These are phyloP conservation scores for Cyberlindnera japonica DNA, from an alignment of 805 yeast species.

Conservation along the genomic window DNA sequence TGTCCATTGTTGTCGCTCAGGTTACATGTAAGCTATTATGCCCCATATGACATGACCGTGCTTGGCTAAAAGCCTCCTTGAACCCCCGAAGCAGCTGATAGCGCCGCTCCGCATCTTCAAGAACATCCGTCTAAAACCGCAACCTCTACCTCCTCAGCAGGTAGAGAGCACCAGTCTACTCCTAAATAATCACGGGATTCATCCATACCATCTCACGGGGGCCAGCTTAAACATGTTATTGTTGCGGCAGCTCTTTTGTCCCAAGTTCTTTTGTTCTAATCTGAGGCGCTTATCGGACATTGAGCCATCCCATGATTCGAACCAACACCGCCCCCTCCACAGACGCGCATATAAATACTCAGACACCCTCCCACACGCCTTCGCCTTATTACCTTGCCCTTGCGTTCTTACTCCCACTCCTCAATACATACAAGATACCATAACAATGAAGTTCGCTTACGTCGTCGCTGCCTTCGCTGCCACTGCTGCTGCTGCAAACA, in stretches of 20 bases:
- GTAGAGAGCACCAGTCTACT: too few species aligned
- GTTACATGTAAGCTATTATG: too few species aligned
- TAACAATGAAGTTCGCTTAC: conserved; percentile 14
- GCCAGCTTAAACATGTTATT: too few species aligned
- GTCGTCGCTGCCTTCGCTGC: conserved; percentile 17
- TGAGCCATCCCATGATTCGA: too few species aligned
- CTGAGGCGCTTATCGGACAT: not conserved
- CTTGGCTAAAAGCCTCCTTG: too few species aligned
- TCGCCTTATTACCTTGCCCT: not conserved
- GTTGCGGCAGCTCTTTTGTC: not conserved
- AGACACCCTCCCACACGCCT: not conserved
- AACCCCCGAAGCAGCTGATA: too few species aligned
- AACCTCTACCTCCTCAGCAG: too few species aligned
- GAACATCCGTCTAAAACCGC: too few species aligned
- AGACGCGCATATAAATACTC: not conserved
- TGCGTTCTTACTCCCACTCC: not conserved
- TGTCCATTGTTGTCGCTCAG: too few species aligned
- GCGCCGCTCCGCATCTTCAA: too few species aligned
- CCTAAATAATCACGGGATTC: too few species aligned
- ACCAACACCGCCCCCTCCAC: not conserved
- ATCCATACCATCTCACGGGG: not conserved
- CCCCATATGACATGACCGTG: too few species aligned
- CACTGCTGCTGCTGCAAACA: conserved; percentile 15
- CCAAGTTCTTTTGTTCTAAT: not conserved
- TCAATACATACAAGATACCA: not conserved